phyloP scores from a whole-genome alignment of 2,329 filamentous ascomycete genomes.

The Scedosporium apiospermum region DNA sequence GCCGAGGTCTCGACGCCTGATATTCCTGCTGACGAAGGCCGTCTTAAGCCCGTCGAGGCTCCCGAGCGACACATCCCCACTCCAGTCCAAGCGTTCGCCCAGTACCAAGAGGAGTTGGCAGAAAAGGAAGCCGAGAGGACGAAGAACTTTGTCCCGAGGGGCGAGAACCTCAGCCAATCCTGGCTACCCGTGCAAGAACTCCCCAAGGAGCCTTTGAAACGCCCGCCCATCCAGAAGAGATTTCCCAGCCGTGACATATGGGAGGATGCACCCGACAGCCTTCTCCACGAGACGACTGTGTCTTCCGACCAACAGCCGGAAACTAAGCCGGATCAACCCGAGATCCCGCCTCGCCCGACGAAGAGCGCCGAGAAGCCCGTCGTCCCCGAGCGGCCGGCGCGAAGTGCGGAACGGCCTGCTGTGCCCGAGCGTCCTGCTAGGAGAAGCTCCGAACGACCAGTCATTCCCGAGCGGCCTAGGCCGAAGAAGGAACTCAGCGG shows the following conservation, averaged over 20 bases:
- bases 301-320: conserved; percentile 19
- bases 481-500: conserved; percentile 27
- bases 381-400: background rate
- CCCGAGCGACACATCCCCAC: conserved; percentile 35
- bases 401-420: background rate
- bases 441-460: conserved; percentile 16
- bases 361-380: background rate
- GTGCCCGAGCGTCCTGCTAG: conserved; percentile 15
- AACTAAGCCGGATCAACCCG: conserved; percentile 14
- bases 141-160: conserved; percentile 36
- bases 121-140: conserved; percentile 39
- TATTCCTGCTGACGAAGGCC: conserved; percentile 21
- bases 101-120: conserved; percentile 54
- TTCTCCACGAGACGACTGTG: conserved; percentile 70
- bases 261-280: conserved; percentile 86
- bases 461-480: conserved; percentile 44
- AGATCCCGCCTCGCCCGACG: background rate
- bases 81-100: conserved; percentile 56
- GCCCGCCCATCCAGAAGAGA: conserved; percentile 53
- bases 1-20: conserved; percentile 78
- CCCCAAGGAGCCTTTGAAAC: conserved; percentile 24
- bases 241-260: conserved; percentile 92
- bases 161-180: conserved; percentile 9
- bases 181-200: conserved; percentile 6
- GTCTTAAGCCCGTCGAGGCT: conserved; percentile 16